Conservation (phyloP, 2,329 filamentous ascomycete species). For the Phyllosticta citribraziliensis region DNA sequence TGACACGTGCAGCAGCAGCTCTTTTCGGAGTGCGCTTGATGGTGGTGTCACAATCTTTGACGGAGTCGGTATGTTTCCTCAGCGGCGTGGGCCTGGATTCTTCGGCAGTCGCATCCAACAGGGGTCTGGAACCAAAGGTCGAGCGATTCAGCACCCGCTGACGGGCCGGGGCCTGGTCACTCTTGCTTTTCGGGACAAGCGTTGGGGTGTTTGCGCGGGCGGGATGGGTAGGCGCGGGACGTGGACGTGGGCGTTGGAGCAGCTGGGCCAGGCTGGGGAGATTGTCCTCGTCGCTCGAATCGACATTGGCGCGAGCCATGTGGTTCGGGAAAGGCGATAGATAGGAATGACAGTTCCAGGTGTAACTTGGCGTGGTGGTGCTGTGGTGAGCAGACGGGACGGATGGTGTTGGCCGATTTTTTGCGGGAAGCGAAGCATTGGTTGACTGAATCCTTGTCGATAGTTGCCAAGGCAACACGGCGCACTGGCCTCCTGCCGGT, state of each 20-base stretch:
- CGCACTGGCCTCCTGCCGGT: not conserved
- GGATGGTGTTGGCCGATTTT: not conserved
- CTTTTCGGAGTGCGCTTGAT: slow-evolving; percentile 2
- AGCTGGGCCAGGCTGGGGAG: not conserved
- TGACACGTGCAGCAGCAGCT: not conserved
- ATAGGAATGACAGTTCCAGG: not conserved
- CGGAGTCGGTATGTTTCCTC: slow-evolving; percentile 13
- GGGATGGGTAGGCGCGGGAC: not conserved
- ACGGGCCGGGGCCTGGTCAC: slow-evolving; percentile 16
- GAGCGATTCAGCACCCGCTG: slow-evolving; percentile 25
- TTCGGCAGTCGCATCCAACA: slow-evolving; percentile 21
- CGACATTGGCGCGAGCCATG: slow-evolving; percentile 4
- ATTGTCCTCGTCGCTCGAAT: slow-evolving; percentile 8
- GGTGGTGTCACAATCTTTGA: slow-evolving; percentile 1
- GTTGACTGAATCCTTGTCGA: not conserved
- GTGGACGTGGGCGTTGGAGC: not conserved
- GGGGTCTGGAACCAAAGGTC: slow-evolving; percentile 20
- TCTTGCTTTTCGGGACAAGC: slow-evolving; percentile 16
- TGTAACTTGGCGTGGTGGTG: not conserved
- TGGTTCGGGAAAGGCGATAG: not conserved
- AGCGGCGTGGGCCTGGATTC: slow-evolving; percentile 2
- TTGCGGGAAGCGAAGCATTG: not conserved
- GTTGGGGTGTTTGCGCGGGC: not conserved
- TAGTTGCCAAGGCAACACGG: slow-evolving; percentile 7
- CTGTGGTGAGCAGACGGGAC: not conserved